Evolutionary conservation across 2,329 filamentous ascomycete genomes (phyloP).

Genomic region (Cercospora sp.): DNA sequence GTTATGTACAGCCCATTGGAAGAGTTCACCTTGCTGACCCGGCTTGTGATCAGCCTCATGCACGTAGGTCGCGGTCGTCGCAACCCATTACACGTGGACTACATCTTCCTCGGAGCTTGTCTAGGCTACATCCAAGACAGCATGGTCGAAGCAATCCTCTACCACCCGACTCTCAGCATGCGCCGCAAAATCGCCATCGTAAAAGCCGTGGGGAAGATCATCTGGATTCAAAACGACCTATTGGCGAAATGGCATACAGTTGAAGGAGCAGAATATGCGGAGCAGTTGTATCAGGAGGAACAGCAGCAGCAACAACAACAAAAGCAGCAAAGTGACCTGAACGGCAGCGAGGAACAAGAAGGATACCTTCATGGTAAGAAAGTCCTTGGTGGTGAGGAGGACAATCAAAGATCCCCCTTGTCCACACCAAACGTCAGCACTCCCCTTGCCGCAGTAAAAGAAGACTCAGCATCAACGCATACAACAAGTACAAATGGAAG

Average conservation of each 20-base stretch:
- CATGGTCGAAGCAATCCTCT: not conserved
- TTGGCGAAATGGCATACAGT: not conserved
- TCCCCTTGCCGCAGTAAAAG: not conserved
- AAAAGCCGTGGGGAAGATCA: not conserved
- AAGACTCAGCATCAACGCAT: conserved; percentile 14
- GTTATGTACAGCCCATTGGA: no score
- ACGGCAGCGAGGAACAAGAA: not conserved
- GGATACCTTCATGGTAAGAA: not conserved
- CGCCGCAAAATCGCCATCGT: not conserved
- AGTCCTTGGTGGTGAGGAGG: not conserved
- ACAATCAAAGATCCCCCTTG: not conserved
- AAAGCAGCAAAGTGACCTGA: not conserved
- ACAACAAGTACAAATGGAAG: conserved; percentile 11
- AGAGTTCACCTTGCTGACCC: no score
- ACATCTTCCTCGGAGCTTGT: not conserved
- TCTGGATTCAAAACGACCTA: not conserved
- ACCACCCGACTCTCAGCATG: not conserved
- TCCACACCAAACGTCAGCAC: not conserved
- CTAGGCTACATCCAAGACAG: not conserved
- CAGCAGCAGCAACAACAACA: not conserved
- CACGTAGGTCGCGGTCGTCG: not conserved
- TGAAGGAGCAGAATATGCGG: not conserved
- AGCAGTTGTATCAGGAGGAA: not conserved
- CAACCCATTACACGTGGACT: not conserved
- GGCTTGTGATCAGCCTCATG: no score